These are phyloP conservation scores for Magnusiomyces magnusii DNA, from an alignment of 1,139 yeast species.

Conservation along the genomic window DNA sequence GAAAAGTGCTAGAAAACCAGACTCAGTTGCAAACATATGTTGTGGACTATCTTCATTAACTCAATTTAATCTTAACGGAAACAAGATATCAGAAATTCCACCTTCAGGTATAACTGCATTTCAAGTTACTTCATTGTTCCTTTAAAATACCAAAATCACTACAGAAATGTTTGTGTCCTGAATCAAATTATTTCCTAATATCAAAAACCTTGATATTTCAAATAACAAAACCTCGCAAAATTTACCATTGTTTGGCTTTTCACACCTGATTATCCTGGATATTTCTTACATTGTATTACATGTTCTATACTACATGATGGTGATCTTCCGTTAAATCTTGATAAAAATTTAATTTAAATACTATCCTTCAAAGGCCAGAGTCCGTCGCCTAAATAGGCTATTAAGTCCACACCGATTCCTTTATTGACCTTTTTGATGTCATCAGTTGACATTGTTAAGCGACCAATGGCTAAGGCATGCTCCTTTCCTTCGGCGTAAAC, in stretches of 20 bases:
- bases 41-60: conserved; percentile 35
- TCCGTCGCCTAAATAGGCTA: conserved; percentile 87
- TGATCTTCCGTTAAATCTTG: conserved; percentile 10
- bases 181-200: conserved; percentile 38
- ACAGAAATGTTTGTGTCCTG: conserved; percentile 30
- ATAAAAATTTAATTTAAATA: conserved; percentile 17
- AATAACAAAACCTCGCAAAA: conserved; percentile 35
- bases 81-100: conserved; percentile 37
- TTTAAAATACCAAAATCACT: conserved; percentile 36
- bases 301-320: conserved; percentile 31
- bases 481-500: conserved; percentile 93
- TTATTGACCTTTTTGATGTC: conserved; percentile 79
- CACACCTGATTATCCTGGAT: conserved; percentile 33
- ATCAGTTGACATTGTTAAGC: conserved; percentile 78
- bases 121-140: conserved; percentile 28
- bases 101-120: conserved; percentile 7
- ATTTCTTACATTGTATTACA: conserved; percentile 41
- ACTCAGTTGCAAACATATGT: conserved; percentile 37
- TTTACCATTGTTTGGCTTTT: conserved; percentile 8
- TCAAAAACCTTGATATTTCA: conserved; percentile 42
- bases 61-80: conserved; percentile 55
- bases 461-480: conserved; percentile 83
- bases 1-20: conserved; percentile 39
- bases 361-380: conserved; percentile 30
- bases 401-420: conserved; percentile 83